Base-by-base conservation (phyloP, 2,329 filamentous ascomycete genomes). In the Nannizziopsis arthrosporioides region DNA sequence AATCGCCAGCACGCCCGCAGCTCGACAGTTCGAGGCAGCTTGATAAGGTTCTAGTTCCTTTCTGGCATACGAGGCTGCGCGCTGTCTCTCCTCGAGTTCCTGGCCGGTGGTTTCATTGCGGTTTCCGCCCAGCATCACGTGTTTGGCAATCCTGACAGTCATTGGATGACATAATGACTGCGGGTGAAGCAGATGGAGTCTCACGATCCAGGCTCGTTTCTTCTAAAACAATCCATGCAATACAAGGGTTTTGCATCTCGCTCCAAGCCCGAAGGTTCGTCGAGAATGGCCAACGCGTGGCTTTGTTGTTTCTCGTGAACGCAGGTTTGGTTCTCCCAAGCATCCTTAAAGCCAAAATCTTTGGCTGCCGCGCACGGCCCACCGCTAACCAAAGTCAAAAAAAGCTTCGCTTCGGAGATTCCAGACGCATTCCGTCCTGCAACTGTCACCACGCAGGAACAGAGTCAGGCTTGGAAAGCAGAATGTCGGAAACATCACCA, bases 371-470 rank as follows among this genome's bases (percentile, higher is more conserved):
- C 42, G 34, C 15, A 38, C 43, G 43, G 35, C 11, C 34, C 43
- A 45, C 18, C 35, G 15, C 12, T 35, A 27, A 44, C 11, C 30
- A 44, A 45, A 45, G 43, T 38, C 35, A 45, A 31, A 45, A 27
- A 18, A 30, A 45, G 34, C 32, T 27, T 18, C 42, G 35, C 17
- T 27, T 15, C n/a, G 27, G 19, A 3, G 19, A 15, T 44, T 15
- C 9, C 17, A 5, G 11, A n/a, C 2, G 8, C 22, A 31, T 32
- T 34, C 6, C 31, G 15, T 3, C 15, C 31, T 15, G 7, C 4
- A 35, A 19, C 32, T 18, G 22, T 27, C 22, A 27, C 22, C 22
- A 27, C 22, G 22, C 22, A 27, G 22, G 22, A 27, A 27, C 22
- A 7, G 17, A 14, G n/a, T 37, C 17, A 37, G n/a, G n/a, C n/a